A percentile compares a stretch with the other conserved stretches of the same genome.
Evolutionary conservation across 306 rosid genomes (phyloP).

Genomic region (Urtica urens): DNA sequence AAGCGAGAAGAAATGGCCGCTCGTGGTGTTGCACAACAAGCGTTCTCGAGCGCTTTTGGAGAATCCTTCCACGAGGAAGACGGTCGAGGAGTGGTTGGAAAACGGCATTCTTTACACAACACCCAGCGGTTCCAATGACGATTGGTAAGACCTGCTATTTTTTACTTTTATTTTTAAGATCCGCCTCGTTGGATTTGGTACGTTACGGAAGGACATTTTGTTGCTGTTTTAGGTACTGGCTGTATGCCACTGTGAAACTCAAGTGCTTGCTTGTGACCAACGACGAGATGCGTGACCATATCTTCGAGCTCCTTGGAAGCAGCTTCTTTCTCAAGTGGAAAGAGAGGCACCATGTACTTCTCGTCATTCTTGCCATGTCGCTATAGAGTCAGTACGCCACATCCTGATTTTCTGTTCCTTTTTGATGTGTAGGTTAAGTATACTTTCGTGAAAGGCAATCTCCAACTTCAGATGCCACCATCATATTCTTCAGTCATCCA

Average conservation of each 20-base stretch:
- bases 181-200: too few species aligned
- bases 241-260: constrained; percentile 70
- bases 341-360: constrained; percentile 77
- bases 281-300: constrained; percentile 96
- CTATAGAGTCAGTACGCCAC: too few species aligned
- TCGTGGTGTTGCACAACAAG: constrained; percentile 70
- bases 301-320: constrained; percentile 73
- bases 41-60: constrained; percentile 52
- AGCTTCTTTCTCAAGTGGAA: constrained; percentile 84
- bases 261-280: constrained; percentile 82
- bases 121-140: constrained; percentile 86
- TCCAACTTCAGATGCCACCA: constrained; percentile 73
- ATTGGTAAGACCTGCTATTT: constrained; percentile 53
- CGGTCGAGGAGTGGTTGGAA: constrained; percentile 65
- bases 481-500: constrained; percentile 70
- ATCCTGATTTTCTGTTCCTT: constrained; percentile 8
- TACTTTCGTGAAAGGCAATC: constrained; percentile 63
- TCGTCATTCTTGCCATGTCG: too few species aligned
- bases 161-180: not conserved
- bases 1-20: constrained; percentile 67
- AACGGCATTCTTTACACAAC: constrained; percentile 67
- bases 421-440: constrained; percentile 81
- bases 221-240: constrained; percentile 66
- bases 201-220: too few species aligned
- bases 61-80: constrained; percentile 44